A percentile compares a stretch with the other conserved stretches of the same genome.
Conservation (phyloP, 164 flowering plant genomes). For the Akebia trifoliata region DNA sequence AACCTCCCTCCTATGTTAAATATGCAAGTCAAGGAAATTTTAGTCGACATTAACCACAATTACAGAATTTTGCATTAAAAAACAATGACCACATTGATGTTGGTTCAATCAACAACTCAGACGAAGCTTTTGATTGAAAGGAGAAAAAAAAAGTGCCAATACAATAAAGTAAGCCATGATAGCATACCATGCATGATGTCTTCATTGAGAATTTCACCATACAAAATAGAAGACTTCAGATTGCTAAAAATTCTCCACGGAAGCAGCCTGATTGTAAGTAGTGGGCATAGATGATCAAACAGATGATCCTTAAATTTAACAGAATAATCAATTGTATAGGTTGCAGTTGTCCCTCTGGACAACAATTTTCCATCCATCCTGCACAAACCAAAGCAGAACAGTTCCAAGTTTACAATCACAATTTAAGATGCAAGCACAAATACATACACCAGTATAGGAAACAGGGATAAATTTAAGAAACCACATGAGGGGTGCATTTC, state of each 20-base stretch:
- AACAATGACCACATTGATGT: too few relatives aligned
- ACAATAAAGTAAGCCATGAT: too few relatives aligned
- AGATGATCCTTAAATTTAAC: slow-evolving; percentile 29
- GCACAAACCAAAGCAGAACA: slow-evolving; percentile 8
- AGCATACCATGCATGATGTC: too few relatives aligned
- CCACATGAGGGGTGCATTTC: too few relatives aligned
- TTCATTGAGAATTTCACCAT: too few relatives aligned
- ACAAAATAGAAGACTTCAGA: slow-evolving; percentile 42
- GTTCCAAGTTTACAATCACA: not conserved
- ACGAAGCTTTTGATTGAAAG: not conserved
- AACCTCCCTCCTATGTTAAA: too few relatives aligned
- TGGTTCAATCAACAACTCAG: not conserved
- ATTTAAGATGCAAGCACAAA: not conserved
- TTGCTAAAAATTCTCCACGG: slow-evolving; percentile 57
- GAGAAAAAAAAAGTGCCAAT: not conserved
- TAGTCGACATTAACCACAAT: too few relatives aligned
- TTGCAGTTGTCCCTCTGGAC: slow-evolving; percentile 12
- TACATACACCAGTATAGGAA: not conserved
- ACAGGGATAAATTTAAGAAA: too few relatives aligned
- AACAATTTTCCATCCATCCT: slow-evolving; percentile 31
- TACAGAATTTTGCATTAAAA: not conserved
- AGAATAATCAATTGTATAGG: slow-evolving; percentile 19
- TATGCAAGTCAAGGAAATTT: too few relatives aligned
- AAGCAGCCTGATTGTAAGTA: slow-evolving; percentile 62
- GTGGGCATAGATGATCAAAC: slow-evolving; percentile 65